Conservation (phyloP, 2,329 filamentous ascomycete species). For the Trichocomaceae sp. region DNA sequence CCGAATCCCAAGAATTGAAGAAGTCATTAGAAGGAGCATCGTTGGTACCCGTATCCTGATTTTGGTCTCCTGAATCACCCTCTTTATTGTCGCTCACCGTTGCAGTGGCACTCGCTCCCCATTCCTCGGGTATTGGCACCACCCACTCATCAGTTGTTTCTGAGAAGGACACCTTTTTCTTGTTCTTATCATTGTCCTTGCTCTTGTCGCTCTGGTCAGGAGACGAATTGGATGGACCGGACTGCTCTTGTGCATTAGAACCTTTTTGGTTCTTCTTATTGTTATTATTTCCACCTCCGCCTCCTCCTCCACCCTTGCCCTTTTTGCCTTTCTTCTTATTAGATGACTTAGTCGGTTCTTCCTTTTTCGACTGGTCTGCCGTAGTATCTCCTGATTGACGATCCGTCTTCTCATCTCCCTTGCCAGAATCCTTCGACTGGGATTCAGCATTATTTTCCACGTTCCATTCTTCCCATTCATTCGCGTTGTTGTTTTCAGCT, state of each 20-base stretch:
- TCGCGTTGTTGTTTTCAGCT: not conserved
- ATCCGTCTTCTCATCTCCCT: not conserved
- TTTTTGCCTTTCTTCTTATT: not conserved
- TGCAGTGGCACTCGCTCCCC: not conserved
- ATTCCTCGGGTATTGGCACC: not conserved
- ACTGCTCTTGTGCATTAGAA: not conserved
- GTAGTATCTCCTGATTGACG: not conserved
- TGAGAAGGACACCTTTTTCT: slow-evolving; percentile 1
- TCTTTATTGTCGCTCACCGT: not conserved
- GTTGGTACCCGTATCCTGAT: not conserved
- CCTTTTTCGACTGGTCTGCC: not conserved
- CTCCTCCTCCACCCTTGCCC: not conserved
- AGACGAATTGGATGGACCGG: not conserved
- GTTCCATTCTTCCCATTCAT: not conserved
- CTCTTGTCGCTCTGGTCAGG: not conserved
- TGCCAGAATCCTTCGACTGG: not conserved
- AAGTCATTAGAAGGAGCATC: not conserved
- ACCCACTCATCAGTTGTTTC: not conserved
- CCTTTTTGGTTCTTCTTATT: not conserved
- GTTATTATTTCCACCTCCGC: not conserved
- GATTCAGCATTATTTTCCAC: not conserved
- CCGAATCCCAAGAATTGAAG: not conserved
- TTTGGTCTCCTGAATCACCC: not conserved
- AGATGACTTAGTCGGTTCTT: not conserved
- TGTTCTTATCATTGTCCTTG: not conserved